Conservation (phyloP, 2,329 filamentous ascomycete genomes). For the Penicillium sclerotiorum region DNA sequence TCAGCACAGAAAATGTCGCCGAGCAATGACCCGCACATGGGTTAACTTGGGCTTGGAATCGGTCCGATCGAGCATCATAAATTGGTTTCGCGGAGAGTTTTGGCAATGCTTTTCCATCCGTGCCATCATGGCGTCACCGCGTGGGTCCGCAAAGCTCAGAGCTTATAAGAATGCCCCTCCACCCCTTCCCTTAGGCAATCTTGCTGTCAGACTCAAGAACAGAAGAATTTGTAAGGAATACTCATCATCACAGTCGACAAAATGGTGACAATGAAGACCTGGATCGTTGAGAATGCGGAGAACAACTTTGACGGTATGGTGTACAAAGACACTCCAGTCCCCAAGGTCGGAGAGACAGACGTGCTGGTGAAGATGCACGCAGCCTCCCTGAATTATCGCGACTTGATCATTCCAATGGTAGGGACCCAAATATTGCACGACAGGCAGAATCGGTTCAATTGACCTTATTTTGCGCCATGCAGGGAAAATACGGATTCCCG, state of each 20-base stretch:
- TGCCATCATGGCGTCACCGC: constrained; percentile 9
- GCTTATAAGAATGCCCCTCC: not conserved
- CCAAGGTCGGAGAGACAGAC: constrained; percentile 68
- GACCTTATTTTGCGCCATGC: constrained; percentile 1
- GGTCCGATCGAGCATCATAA: not conserved
- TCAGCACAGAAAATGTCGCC: not conserved
- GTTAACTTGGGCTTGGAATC: not conserved
- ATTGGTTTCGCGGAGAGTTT: not conserved
- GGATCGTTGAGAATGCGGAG: constrained; percentile 53
- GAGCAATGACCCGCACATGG: too few species aligned
- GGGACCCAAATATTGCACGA: constrained; percentile 29
- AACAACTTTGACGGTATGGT: constrained; percentile 64
- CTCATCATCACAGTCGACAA: constrained; percentile 27
- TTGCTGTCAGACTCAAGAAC: not conserved
- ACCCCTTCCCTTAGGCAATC: not conserved
- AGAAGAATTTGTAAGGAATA: not conserved
- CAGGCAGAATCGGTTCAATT: not conserved
- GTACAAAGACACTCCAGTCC: constrained; percentile 57
- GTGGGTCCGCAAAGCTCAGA: not conserved
- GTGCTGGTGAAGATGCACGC: constrained; percentile 68
- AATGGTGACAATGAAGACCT: constrained; percentile 55
- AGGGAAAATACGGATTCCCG: constrained; percentile 40
- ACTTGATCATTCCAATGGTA: constrained; percentile 50
- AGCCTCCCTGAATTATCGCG: constrained; percentile 55
- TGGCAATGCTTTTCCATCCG: constrained; percentile 8